phyloP scores from a whole-genome alignment of 2,329 filamentous ascomycete genomes.

The Plectosphaerella sp. region DNA sequence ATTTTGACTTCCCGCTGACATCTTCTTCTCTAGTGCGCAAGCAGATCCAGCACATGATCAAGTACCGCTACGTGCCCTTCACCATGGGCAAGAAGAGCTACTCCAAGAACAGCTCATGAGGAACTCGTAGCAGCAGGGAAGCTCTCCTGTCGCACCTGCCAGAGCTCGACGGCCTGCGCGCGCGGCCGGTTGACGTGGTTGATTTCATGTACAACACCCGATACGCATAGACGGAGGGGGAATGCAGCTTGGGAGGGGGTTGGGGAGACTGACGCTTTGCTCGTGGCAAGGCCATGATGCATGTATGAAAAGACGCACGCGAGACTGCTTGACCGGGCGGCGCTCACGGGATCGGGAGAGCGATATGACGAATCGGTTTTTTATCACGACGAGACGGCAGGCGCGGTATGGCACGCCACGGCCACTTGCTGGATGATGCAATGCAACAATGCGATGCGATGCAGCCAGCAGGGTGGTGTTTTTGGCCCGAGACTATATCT shows the following conservation, averaged over 20 bases:
- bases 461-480: too few relatives aligned
- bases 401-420: too few relatives aligned
- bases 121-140: not conserved
- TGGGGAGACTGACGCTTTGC: not conserved
- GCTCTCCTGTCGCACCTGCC: too few relatives aligned
- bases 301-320: not conserved
- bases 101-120: constrained; percentile 53
- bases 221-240: not conserved
- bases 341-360: not conserved
- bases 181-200: too few relatives aligned
- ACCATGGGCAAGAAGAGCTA: constrained; percentile 86
- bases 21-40: constrained; percentile 69
- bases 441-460: too few relatives aligned
- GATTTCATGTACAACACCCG: not conserved
- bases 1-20: constrained; percentile 4
- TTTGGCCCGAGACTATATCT: too few relatives aligned
- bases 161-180: too few relatives aligned
- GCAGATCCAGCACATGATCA: constrained; percentile 99
- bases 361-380: not conserved
- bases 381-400: too few relatives aligned
- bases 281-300: not conserved
- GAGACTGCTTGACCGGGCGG: not conserved
- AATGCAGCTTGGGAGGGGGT: not conserved
- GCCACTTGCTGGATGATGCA: too few relatives aligned
- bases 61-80: constrained; percentile 97